A percentile compares a stretch with the other conserved stretches of the same genome.
phyloP scores from a whole-genome alignment of 371 early-diverging fungal genomes.

The Apophysomyces trapeziformis region DNA sequence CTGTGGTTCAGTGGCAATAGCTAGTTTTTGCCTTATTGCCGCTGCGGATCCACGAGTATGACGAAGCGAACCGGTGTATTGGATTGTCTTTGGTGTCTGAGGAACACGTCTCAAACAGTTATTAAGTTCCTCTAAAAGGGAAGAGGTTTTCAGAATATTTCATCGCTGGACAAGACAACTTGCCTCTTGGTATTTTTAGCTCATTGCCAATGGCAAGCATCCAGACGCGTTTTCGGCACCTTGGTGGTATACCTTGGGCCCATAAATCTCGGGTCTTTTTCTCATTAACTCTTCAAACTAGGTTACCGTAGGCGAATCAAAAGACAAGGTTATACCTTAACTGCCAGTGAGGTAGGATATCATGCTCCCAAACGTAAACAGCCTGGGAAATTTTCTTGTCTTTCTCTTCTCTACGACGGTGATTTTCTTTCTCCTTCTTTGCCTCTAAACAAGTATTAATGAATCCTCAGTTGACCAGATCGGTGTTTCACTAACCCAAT shows the following conservation, averaged over 20 bases:
- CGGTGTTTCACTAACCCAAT: constrained; percentile 21
- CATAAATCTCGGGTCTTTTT: constrained; percentile 40
- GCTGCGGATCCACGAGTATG: not conserved
- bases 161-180: not conserved
- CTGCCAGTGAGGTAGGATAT: constrained; percentile 51
- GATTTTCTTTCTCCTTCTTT: constrained; percentile 33
- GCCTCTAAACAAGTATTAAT: constrained; percentile 31
- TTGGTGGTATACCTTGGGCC: constrained; percentile 52
- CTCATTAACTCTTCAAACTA: constrained; percentile 30
- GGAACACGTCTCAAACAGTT: constrained; percentile 18
- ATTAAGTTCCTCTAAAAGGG: constrained; percentile 9
- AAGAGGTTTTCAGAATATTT: not conserved
- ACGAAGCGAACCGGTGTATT: not conserved
- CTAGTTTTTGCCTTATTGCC: not conserved
- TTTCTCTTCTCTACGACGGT: constrained; percentile 26
- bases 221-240: constrained; percentile 53
- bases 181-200: constrained; percentile 40
- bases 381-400: constrained; percentile 30
- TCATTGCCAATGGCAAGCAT: constrained; percentile 46
- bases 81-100: not conserved
- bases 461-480: not conserved
- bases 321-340: constrained; percentile 19
- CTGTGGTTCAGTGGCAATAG: not conserved
- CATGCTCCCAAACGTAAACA: constrained; percentile 44
- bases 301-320: not conserved